Evolutionary conservation across 352 stramenopile species (phyloP).

Genomic region (Phytophthora brassicae): DNA sequence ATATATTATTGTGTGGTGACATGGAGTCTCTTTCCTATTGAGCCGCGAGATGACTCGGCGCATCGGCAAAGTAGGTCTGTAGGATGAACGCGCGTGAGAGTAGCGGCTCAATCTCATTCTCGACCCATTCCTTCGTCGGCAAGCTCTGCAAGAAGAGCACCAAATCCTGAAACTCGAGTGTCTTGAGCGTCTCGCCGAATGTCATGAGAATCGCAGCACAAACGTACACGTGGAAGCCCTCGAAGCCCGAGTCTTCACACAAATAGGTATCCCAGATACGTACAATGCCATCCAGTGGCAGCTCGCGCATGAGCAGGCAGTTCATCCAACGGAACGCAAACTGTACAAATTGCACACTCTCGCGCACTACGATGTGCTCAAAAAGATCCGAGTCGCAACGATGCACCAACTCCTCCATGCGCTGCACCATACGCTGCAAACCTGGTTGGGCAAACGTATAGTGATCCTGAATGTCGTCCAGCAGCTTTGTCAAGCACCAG

Average conservation of each 20-base stretch:
- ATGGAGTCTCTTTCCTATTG: conserved; percentile 26
- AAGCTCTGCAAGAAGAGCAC: conserved; percentile 96
- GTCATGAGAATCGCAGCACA: conserved; percentile 98
- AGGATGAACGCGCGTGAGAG: conserved; percentile 97
- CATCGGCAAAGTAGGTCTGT: conserved; percentile 90
- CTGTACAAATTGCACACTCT: conserved; percentile 97
- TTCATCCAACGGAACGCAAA: conserved; percentile 99
- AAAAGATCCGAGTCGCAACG: conserved; percentile 96
- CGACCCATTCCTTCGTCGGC: conserved; percentile 96
- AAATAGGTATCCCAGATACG: conserved; percentile 99
- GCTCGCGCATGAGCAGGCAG: conserved; percentile 98
- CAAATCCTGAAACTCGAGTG: conserved; percentile 97
- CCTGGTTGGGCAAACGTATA: conserved; percentile 99
- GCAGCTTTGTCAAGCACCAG: conserved; percentile 98
- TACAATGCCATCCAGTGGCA: conserved; percentile 94
- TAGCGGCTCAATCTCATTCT: conserved; percentile 98
- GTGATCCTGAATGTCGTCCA: conserved; percentile 99
- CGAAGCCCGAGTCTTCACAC: conserved; percentile 98
- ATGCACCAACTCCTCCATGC: conserved; percentile 96
- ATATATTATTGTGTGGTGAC: conserved; percentile 24
- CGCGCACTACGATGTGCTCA: conserved; percentile 92
- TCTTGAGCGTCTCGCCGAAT: conserved; percentile 94
- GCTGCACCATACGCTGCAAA: conserved; percentile 98
- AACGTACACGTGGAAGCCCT: conserved; percentile 99
- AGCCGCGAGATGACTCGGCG: conserved; percentile 69